Evolutionary conservation across 495 filamentous ascomycete genomes (phyloP).

Genomic region (Hypoxylon fragiforme): DNA sequence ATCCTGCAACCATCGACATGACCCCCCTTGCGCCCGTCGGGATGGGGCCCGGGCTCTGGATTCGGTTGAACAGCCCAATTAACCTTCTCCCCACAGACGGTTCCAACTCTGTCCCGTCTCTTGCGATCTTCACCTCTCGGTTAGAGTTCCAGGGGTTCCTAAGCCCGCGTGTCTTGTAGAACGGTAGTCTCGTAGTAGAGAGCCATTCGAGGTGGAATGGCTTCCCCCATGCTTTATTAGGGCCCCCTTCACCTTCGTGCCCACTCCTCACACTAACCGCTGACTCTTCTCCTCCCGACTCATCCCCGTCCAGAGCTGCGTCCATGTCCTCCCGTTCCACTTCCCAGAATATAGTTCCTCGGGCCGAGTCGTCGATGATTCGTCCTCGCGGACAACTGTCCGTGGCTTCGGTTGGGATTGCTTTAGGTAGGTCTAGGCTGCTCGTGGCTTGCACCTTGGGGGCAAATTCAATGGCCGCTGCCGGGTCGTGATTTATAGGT

Average conservation of each 20-base stretch:
- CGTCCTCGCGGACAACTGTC: conserved; percentile 79
- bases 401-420: conserved; percentile 78
- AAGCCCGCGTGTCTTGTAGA: conserved; percentile 85
- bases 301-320: conserved; percentile 43
- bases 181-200: conserved; percentile 82
- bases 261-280: conserved; percentile 40
- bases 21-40: conserved; percentile 28
- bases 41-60: conserved; percentile 46
- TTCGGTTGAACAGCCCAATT: conserved; percentile 74
- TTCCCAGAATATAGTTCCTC: conserved; percentile 98
- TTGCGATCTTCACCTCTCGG: conserved; percentile 92
- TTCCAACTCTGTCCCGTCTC: conserved; percentile 94
- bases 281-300: conserved; percentile 45
- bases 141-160: conserved; percentile 98
- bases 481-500: conserved; percentile 74
- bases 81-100: conserved; percentile 77
- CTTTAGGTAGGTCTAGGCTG: conserved; percentile 67
- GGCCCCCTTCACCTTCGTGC: conserved; percentile 43
- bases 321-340: conserved; percentile 61
- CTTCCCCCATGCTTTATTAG: conserved; percentile 78
- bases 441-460: conserved; percentile 60
- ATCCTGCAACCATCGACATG: conserved; percentile 34
- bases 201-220: conserved; percentile 94
- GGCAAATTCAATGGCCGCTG: conserved; percentile 66
- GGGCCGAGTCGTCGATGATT: conserved; percentile 90